Percentiles rank a stretch among this genome's conserved stretches.
Conservation (phyloP, 495 filamentous ascomycete genomes). For the Penicillium arizonense region DNA sequence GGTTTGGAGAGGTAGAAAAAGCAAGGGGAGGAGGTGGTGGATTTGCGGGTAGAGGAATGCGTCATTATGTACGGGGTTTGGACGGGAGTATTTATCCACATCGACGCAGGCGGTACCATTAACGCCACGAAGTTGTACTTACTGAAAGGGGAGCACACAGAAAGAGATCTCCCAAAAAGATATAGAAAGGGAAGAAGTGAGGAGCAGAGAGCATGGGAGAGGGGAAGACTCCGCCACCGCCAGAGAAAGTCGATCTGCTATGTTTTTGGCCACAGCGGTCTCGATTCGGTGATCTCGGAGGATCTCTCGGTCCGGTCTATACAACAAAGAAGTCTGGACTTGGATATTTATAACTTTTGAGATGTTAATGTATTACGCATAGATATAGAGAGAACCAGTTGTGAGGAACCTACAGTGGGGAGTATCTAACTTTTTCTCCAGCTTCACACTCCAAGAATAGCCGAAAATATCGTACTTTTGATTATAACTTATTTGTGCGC, state of each 20-base stretch:
- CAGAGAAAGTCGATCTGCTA: not conserved
- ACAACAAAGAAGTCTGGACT: constrained; percentile 13
- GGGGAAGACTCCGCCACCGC: constrained; percentile 24
- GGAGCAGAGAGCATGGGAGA: not conserved
- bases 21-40: constrained; percentile 13
- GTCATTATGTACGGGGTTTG: constrained; percentile 38
- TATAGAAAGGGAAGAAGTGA: constrained; percentile 5
- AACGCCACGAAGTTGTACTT: not conserved
- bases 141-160: constrained; percentile 3
- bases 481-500: too few species aligned
- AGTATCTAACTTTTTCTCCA: too few species aligned
- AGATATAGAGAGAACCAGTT: too few species aligned
- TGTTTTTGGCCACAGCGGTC: constrained; percentile 18
- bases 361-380: not conserved
- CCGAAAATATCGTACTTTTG: too few species aligned
- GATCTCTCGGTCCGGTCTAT: constrained; percentile 11
- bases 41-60: constrained; percentile 33
- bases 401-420: too few species aligned
- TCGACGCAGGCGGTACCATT: not conserved
- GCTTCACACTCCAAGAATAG: too few species aligned
- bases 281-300: constrained; percentile 13
- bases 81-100: constrained; percentile 16
- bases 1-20: constrained; percentile 8
- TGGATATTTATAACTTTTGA: constrained; percentile 8
- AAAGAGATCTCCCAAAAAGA: not conserved